Evolutionary conservation across 2,329 filamentous ascomycete genomes (phyloP), one percentile per base, ranked within the genome.

Genomic region (Fusarium compactum): DNA sequence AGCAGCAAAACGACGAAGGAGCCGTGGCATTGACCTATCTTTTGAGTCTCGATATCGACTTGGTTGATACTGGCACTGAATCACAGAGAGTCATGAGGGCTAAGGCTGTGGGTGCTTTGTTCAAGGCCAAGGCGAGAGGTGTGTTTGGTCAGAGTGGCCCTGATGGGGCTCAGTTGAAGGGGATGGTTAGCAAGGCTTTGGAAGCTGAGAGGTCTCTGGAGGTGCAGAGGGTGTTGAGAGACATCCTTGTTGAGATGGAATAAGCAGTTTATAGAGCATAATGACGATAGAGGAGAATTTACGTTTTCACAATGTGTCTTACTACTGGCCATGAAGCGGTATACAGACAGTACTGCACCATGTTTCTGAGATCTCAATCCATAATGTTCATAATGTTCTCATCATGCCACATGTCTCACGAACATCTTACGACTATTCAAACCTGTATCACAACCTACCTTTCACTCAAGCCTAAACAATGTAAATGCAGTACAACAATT

Each of bases 21-120:
- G 64, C 61, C 6, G 53, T 77, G 2, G 67, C 78, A 1, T 59
- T 80, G 18, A 76, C 76, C 14, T 87, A 86, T 76, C 79, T 88
- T 2, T 63, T 74, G 6, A 84, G 85, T 29, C 74, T 89, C 10
- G 84, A 87, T 30, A 72, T 84, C 6, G 82, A 84, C 12, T 78
- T 79, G 44, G 78, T 80, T 0, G 85, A 85, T 30, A 79, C 81
- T 0, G 85, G 86, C 1, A 84, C 84, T 1, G 87, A 89, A 72
- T 76, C 81, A 6, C 87, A 89, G 77, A 82, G 87, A 18, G 70
- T 82, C 24, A 78, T 78, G 63, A 79, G 87, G 40, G 83, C 82
- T 2, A 83, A 84, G 70, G 85, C 86, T 0, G 75, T 85, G 1
- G 78, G 77, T 3, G 80, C 81, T 1, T 79, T 84, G 14, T 74